A percentile compares a stretch with the other conserved stretches of the same genome.
Evolutionary conservation across 1,139 yeast genomes (phyloP).

Genomic region (Taphrina wiesneri): DNA sequence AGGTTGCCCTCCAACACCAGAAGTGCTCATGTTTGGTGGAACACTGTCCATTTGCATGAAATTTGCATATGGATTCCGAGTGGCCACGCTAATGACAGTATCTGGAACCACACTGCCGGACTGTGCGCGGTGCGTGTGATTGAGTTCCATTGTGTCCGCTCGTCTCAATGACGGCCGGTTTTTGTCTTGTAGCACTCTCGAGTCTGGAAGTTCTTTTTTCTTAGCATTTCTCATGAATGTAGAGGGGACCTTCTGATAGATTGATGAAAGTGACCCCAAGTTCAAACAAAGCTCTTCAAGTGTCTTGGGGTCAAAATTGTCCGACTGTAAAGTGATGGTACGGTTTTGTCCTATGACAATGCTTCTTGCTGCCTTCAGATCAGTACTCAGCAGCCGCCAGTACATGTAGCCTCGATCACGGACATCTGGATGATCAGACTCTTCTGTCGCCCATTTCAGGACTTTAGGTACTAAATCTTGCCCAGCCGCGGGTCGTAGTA

Average conservation of each 20-base stretch:
- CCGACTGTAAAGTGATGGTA: conserved; percentile 65
- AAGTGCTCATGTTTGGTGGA: conserved; percentile 12
- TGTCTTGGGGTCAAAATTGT: conserved; percentile 66
- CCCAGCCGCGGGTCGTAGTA: conserved; percentile 57
- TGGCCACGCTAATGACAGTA: conserved; percentile 1
- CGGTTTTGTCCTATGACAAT: conserved; percentile 66
- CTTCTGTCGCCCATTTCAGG: conserved; percentile 73
- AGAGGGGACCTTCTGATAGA: conserved; percentile 77
- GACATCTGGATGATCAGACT: conserved; percentile 73
- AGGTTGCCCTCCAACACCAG: conserved; percentile 16
- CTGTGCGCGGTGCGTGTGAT: conserved; percentile 18
- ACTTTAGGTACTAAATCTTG: conserved; percentile 61
- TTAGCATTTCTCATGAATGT: conserved; percentile 73
- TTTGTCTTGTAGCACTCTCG: conserved; percentile 59
- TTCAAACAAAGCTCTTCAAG: conserved; percentile 75
- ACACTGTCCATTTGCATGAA: conserved; percentile 19
- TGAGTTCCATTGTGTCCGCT: conserved; percentile 10
- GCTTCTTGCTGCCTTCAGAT: conserved; percentile 50
- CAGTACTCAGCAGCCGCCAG: conserved; percentile 72
- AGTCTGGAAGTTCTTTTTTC: conserved; percentile 55
- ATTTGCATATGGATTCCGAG: conserved; percentile 25
- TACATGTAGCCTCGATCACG: conserved; percentile 84
- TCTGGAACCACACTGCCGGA: conserved; percentile 26
- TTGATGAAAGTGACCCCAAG: conserved; percentile 79
- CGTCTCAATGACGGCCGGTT: conserved; percentile 12